These are phyloP conservation scores for Anthostomella pinea DNA, from an alignment of 2,329 filamentous ascomycete genomes.

Conservation along the genomic window DNA sequence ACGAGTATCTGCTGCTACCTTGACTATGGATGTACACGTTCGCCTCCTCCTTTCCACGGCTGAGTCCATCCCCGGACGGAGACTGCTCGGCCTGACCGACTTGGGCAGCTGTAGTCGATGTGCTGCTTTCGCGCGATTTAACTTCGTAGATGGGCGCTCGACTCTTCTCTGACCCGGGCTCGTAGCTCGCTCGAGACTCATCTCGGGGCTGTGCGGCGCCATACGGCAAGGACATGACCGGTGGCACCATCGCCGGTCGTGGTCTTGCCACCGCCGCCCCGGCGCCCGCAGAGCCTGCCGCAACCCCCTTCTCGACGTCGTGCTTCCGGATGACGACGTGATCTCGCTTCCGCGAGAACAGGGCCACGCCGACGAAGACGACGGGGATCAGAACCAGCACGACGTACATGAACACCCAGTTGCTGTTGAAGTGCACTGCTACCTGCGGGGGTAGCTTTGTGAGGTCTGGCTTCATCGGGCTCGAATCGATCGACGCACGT, in stretches of 20 bases:
- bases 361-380: conserved; percentile 15
- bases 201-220: too few species aligned
- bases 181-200: too few species aligned
- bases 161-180: too few species aligned
- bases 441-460: conserved; percentile 1
- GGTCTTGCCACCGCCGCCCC: too few species aligned
- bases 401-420: conserved; percentile 27
- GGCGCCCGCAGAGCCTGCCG: conserved; percentile 37
- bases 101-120: too few species aligned
- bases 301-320: conserved; percentile 23
- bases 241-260: conserved; percentile 5
- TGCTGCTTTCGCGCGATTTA: too few species aligned
- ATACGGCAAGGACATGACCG: too few species aligned
- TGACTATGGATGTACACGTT: background rate
- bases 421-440: conserved; percentile 14
- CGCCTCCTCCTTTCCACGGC: background rate
- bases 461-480: background rate
- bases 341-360: conserved; percentile 18
- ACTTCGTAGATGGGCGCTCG: too few species aligned
- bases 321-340: background rate
- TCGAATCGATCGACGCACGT: background rate
- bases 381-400: conserved; percentile 24
- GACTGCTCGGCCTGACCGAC: too few species aligned
- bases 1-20: background rate
- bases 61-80: background rate